These are phyloP conservation scores for Lachancea nothofagi DNA, from an alignment of 805 yeast species.

Conservation along the genomic window DNA sequence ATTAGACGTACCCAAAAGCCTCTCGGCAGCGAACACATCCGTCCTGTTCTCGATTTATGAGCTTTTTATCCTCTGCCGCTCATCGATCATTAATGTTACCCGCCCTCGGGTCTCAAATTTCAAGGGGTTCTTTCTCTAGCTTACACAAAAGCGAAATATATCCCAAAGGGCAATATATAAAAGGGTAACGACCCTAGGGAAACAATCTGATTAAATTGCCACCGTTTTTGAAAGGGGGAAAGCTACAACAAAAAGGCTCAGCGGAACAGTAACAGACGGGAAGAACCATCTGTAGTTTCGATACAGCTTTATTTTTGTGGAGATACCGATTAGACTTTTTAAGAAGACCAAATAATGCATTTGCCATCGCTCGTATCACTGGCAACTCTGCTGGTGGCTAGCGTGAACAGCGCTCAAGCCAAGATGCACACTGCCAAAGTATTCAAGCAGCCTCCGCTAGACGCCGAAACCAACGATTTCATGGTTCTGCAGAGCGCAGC, in stretches of 20 bases:
- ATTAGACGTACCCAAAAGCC: too few species aligned
- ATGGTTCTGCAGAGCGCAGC: slow-evolving; percentile 27
- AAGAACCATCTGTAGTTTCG: too few species aligned
- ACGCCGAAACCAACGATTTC: slow-evolving; percentile 20
- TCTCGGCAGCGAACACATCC: too few species aligned
- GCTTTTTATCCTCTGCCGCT: not conserved
- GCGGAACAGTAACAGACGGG: too few species aligned
- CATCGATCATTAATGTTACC: not conserved
- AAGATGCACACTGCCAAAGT: slow-evolving; percentile 52
- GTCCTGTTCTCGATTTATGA: too few species aligned
- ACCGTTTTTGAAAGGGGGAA: too few species aligned
- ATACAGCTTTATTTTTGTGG: too few species aligned
- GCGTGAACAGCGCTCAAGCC: slow-evolving; percentile 37
- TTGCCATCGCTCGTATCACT: slow-evolving; percentile 27
- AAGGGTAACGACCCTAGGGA: slow-evolving; percentile 2
- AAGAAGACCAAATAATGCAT: slow-evolving; percentile 16
- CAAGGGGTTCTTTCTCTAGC: slow-evolving; percentile 2
- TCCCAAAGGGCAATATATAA: slow-evolving; percentile 1
- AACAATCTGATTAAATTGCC: too few species aligned
- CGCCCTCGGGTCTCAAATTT: not conserved
- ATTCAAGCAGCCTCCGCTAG: slow-evolving; percentile 55
- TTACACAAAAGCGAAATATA: slow-evolving; percentile 1
- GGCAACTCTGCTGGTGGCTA: slow-evolving; percentile 24
- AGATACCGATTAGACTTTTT: too few species aligned
- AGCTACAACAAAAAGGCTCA: too few species aligned